Evolutionary conservation across 2,329 filamentous ascomycete genomes (phyloP).

Genomic region (Didymella pomorum): DNA sequence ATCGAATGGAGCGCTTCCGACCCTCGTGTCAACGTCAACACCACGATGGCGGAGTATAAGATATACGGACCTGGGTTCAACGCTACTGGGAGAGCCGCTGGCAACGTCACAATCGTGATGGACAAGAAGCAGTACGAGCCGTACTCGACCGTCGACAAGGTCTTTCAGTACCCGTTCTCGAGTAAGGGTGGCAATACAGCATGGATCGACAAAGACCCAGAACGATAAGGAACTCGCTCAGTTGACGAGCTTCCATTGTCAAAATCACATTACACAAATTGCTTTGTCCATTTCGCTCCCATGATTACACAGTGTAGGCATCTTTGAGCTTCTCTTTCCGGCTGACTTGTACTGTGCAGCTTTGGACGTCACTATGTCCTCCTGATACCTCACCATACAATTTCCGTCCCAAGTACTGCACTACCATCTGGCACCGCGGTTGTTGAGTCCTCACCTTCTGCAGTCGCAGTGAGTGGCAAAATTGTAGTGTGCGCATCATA

Average conservation of each 20-base stretch:
- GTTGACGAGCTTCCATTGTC: no score
- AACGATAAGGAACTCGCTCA: constrained; percentile 9
- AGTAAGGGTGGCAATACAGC: constrained; percentile 56
- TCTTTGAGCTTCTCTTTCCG: no score
- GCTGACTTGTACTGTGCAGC: no score
- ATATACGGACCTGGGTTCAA: constrained; percentile 64
- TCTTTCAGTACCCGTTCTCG: constrained; percentile 46
- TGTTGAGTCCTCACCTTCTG: neutral
- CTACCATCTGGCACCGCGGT: neutral
- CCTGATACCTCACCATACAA: no score
- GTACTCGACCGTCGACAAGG: constrained; percentile 35
- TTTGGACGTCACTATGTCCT: no score
- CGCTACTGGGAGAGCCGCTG: constrained; percentile 53
- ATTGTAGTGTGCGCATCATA: neutral
- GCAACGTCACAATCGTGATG: constrained; percentile 59
- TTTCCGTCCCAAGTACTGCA: no score
- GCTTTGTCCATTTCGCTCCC: no score
- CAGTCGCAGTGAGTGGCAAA: neutral
- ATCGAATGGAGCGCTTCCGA: constrained; percentile 60
- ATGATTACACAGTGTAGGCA: no score
- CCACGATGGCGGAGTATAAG: constrained; percentile 65
- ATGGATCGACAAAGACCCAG: constrained; percentile 57
- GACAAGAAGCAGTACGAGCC: constrained; percentile 41
- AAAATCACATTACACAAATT: no score
- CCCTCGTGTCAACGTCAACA: constrained; percentile 51